phyloP scores from a whole-genome alignment of 2,329 filamentous ascomycete genomes.

The Botrytis pseudocinerea region DNA sequence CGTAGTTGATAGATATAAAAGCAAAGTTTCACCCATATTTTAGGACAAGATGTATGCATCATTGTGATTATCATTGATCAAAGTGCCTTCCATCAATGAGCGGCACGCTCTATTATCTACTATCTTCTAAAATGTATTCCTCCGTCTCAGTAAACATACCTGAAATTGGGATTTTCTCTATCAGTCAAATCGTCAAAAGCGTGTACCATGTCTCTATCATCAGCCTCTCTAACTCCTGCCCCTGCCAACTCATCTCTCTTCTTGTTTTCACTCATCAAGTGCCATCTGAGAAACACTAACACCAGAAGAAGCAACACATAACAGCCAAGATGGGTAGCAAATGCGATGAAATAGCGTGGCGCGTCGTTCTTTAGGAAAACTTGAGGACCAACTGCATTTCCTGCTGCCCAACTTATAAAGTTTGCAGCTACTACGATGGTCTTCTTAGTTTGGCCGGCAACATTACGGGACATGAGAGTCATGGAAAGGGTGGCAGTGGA shows the following conservation, averaged over 20 bases:
- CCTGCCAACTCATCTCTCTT: slow-evolving; percentile 21
- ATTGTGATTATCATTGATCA: not conserved
- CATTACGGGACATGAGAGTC: slow-evolving; percentile 58
- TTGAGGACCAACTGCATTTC: slow-evolving; percentile 54
- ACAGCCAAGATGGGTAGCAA: slow-evolving; percentile 55
- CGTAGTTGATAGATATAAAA: not conserved
- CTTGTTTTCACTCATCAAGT: slow-evolving; percentile 21
- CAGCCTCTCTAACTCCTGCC: slow-evolving; percentile 1
- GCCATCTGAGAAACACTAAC: slow-evolving; percentile 18
- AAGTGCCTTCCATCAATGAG: not conserved
- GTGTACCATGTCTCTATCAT: slow-evolving; percentile 33
- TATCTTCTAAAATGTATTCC: not conserved
- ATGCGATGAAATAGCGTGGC: slow-evolving; percentile 54
- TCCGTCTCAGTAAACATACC: slow-evolving; percentile 27
- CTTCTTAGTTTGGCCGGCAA: slow-evolving; percentile 63
- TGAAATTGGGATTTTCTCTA: slow-evolving; percentile 36
- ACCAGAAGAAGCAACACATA: slow-evolving; percentile 33
- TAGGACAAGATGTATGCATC: not conserved
- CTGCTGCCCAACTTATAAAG: slow-evolving; percentile 58
- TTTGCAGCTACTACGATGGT: slow-evolving; percentile 56
- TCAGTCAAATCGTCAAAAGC: slow-evolving; percentile 41
- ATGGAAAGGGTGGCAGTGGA: slow-evolving; percentile 67
- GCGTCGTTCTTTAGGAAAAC: slow-evolving; percentile 55
- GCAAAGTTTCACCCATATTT: not conserved
- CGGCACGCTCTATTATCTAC: not conserved